Evolutionary conservation across 2,329 filamentous ascomycete genomes (phyloP).

Genomic region (Emergomyces pasteurianus): DNA sequence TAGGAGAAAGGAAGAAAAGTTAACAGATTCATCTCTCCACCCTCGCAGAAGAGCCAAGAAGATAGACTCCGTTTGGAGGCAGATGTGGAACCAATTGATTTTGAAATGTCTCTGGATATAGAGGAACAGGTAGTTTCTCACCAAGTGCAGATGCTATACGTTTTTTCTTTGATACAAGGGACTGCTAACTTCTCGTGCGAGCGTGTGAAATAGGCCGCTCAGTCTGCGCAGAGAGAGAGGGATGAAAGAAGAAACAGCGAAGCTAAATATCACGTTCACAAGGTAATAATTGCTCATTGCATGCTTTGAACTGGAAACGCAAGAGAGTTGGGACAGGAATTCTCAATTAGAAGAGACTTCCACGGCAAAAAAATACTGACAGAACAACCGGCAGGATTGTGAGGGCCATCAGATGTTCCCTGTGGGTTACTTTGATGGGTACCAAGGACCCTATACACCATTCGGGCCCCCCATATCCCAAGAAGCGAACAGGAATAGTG

Average conservation of each 20-base stretch:
- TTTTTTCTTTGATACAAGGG: too few relatives aligned
- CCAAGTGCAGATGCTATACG: background rate
- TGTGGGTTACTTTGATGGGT: background rate
- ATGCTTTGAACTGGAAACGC: background rate
- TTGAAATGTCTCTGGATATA: conserved; percentile 10
- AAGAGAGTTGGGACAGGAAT: background rate
- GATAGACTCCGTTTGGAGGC: background rate
- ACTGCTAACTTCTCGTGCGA: background rate
- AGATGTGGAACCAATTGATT: conserved; percentile 7
- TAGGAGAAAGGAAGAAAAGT: background rate
- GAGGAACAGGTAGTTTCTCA: conserved; percentile 6
- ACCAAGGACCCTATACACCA: background rate
- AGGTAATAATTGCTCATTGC: background rate
- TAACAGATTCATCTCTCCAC: background rate
- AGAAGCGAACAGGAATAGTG: background rate
- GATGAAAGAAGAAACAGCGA: background rate
- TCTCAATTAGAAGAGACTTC: background rate
- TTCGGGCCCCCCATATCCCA: background rate
- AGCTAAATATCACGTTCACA: background rate
- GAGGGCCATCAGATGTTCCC: background rate
- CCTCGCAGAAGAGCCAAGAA: background rate
- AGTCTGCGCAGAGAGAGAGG: background rate
- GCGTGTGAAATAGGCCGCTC: background rate
- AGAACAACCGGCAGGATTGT: background rate
- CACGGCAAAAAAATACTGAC: background rate